phyloP scores from a whole-genome alignment of 2,329 filamentous ascomycete species.

The Coniochaeta sp. region DNA sequence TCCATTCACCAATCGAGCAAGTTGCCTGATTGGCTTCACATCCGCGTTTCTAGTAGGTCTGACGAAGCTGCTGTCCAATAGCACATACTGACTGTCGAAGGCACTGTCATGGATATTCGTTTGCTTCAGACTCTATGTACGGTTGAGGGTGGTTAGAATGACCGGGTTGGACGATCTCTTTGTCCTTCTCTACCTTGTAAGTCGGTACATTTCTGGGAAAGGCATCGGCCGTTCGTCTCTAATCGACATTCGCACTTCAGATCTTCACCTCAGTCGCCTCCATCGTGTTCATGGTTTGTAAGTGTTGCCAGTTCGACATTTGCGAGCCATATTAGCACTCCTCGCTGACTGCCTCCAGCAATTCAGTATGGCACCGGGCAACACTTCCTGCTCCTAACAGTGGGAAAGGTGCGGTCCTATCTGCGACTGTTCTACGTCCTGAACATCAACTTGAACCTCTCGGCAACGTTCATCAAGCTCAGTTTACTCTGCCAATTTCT shows the following conservation, averaged over 20 bases:
- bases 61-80: background rate
- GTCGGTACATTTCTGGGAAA: background rate
- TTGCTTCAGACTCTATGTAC: slow-evolving; percentile 7
- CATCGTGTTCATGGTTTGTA: slow-evolving; percentile 8
- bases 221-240: background rate
- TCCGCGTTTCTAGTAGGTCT: slow-evolving; percentile 4
- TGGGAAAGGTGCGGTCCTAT: slow-evolving; percentile 5
- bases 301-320: too few species aligned
- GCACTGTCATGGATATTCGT: slow-evolving; percentile 9
- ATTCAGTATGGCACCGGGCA: slow-evolving; percentile 8
- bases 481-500: slow-evolving; percentile 13
- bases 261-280: slow-evolving; percentile 7
- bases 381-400: slow-evolving; percentile 10
- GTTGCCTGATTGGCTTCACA: slow-evolving; percentile 7
- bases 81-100: slow-evolving; percentile 3
- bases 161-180: slow-evolving; percentile 10
- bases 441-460: slow-evolving; percentile 8
- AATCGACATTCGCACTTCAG: background rate
- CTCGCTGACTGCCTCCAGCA: slow-evolving; percentile 4
- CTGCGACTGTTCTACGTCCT: slow-evolving; percentile 8
- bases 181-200: slow-evolving; percentile 9
- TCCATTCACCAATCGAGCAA: slow-evolving; percentile 6
- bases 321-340: too few species aligned
- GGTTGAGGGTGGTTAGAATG: slow-evolving; percentile 5
- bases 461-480: slow-evolving; percentile 9